These are phyloP conservation scores for Gymnopilus junonius DNA, from an alignment of 768 basidiomycete genomes.

Conservation along the genomic window DNA sequence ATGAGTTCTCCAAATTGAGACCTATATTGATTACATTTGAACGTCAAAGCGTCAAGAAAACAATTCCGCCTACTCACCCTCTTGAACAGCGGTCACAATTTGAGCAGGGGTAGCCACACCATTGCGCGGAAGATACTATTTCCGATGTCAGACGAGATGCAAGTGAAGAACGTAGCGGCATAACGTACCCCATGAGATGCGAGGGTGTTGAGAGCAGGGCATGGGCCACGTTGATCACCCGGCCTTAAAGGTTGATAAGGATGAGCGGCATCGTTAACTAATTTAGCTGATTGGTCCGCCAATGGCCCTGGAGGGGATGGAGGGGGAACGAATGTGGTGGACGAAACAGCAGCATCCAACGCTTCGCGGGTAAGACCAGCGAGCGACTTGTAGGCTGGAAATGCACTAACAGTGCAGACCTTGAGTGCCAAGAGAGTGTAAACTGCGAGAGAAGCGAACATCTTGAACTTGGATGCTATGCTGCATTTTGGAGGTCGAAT, in stretches of 20 bases:
- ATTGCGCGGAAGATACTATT: conserved; percentile 18
- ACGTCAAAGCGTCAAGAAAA: not conserved
- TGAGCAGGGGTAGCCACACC: conserved; percentile 15
- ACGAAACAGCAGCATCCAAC: conserved; percentile 21
- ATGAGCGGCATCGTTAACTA: not conserved
- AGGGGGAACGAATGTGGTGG: conserved; percentile 2
- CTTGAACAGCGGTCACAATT: conserved; percentile 16
- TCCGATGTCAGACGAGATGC: not conserved
- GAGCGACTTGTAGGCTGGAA: conserved; percentile 27
- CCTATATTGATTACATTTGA: not conserved
- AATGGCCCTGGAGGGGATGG: conserved; percentile 17
- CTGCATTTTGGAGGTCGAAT: not conserved
- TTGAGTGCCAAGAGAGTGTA: conserved; percentile 1
- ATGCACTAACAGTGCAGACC: conserved; percentile 13
- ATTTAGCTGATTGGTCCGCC: conserved; percentile 15
- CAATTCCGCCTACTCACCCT: conserved; percentile 11
- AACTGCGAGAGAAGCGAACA: conserved; percentile 2
- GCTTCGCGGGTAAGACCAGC: conserved; percentile 27
- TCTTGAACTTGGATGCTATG: not conserved
- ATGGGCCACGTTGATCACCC: not conserved
- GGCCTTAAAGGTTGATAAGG: not conserved
- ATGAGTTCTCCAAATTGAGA: conserved; percentile 4
- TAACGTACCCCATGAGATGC: conserved; percentile 23
- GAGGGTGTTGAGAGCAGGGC: conserved; percentile 24
- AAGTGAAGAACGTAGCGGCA: not conserved